These are phyloP conservation scores for Hypoxylon rickii DNA, from an alignment of 495 filamentous ascomycete genomes.

Conservation along the genomic window DNA sequence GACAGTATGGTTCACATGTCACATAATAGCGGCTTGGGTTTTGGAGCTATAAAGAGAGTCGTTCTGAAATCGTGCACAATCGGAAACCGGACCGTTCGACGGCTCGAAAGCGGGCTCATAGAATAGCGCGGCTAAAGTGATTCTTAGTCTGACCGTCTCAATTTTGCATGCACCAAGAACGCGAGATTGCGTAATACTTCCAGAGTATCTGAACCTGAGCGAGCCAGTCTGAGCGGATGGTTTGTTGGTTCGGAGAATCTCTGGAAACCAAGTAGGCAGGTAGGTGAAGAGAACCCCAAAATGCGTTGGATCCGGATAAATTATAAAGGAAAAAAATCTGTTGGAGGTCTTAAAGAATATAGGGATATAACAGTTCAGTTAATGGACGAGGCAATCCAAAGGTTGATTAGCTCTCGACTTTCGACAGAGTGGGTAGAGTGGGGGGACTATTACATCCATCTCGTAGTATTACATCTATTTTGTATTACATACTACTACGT, in stretches of 20 bases:
- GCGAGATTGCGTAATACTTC: conserved; percentile 14
- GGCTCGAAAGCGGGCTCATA: conserved; percentile 18
- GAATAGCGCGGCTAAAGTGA: conserved; percentile 6
- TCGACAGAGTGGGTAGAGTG: conserved; percentile 11
- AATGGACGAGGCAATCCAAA: conserved; percentile 16
- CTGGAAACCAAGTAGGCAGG: no score
- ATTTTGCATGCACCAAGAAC: background rate
- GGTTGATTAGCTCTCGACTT: conserved; percentile 15
- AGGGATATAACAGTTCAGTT: conserved; percentile 19
- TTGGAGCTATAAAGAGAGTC: conserved; percentile 5
- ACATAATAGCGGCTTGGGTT: conserved; percentile 16
- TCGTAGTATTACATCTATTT: background rate
- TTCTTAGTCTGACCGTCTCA: conserved; percentile 4
- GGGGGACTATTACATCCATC: conserved; percentile 18
- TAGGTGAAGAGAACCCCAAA: conserved; percentile 1
- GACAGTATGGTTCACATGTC: conserved; percentile 22
- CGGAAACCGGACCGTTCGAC: conserved; percentile 18
- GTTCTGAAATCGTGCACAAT: conserved; percentile 13
- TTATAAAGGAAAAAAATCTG: background rate
- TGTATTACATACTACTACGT: no score
- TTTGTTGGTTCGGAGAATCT: background rate
- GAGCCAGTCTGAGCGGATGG: no score
- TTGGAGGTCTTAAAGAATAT: no score
- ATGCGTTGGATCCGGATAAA: background rate
- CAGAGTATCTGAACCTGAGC: conserved; percentile 2